Percentiles rank a stretch among this genome's conserved stretches.
Conservation (phyloP, 2,329 filamentous ascomycete species). For the Huntiella omanensis region DNA sequence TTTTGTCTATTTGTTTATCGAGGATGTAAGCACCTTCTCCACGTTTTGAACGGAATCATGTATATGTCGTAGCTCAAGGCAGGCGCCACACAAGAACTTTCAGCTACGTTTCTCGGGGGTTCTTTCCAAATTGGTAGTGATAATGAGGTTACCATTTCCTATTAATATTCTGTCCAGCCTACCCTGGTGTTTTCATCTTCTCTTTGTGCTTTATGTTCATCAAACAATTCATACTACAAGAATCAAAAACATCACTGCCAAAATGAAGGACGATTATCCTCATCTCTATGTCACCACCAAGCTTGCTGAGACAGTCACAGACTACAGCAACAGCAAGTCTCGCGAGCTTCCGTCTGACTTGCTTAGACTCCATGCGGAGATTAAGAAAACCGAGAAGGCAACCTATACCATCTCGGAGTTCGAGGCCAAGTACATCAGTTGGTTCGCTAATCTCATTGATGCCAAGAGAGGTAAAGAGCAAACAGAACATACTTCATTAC, state of each 20-base stretch:
- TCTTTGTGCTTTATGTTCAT: background rate
- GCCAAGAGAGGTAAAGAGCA: conserved; percentile 8
- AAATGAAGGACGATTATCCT: conserved; percentile 9
- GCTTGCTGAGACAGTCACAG: conserved; percentile 10
- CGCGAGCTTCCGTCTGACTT: conserved; percentile 2
- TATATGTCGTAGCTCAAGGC: too few species aligned
- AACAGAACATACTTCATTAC: background rate
- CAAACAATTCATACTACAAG: background rate
- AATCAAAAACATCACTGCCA: background rate
- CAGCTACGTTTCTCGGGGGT: too few species aligned
- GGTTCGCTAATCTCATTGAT: conserved; percentile 3
- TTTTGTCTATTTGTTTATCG: too few species aligned
- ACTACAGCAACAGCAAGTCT: conserved; percentile 9
- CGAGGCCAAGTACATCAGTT: conserved; percentile 9
- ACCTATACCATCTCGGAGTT: conserved; percentile 10
- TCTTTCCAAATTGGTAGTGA: background rate
- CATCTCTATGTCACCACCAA: conserved; percentile 10
- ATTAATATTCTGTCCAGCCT: background rate
- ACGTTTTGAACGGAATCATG: too few species aligned
- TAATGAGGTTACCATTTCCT: background rate
- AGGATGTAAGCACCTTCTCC: too few species aligned
- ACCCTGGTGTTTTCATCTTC: background rate
- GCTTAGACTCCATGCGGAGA: conserved; percentile 6
- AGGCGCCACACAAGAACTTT: too few species aligned
- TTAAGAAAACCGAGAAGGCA: conserved; percentile 7